Evolutionary conservation across 1,284 basidiomycete genomes (phyloP), one percentile per base, ranked within the genome.

Genomic region (Sphaerobolus stellatus): DNA sequence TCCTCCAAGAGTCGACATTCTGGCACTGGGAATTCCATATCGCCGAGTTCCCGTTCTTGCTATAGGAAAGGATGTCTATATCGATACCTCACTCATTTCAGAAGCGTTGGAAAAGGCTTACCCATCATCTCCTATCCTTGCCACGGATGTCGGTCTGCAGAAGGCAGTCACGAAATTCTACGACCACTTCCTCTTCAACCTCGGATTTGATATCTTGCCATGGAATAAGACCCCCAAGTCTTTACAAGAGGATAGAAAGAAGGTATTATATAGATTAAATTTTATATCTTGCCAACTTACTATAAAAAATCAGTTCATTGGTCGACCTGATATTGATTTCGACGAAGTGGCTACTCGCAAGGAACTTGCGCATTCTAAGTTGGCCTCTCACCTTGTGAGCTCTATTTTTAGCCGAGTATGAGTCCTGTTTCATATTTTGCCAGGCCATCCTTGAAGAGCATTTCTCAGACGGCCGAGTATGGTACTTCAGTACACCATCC

Each of bases 21-120:
- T 76, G 40, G 74, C 76, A 20, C 61, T 74, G 1, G 81, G 80
- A 11, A 66, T 83, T 16, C 65, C 66, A 33, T 82, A 83, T 63
- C 77, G 81, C 16, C 73, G 78, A 25, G 80, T 83, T 27, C 80
- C 80, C 14, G 69, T 83, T n/a, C 70, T 82, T 2, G 76, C 80
- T 16, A 79, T 83, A 48, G 81, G 80, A 5, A 79, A 78, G 56
- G 80, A 82, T 59, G 70, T 81, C 1, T 80, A 79, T 62, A 78
- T 77, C 58, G 80, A 81, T 64, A 78, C 77, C 11, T 34, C 45
- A 14, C 46, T 62, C 20, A 61, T 62, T 11, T 27, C 46, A 11
- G n/a, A 50, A 8, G 58, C 50, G 22, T 28, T 62, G 11, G 61
- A 82, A 60, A 72, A 75, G 18, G 75, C 74, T 16, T 83, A 81